Percentiles rank a stretch among this genome's conserved stretches.
Conservation (phyloP, 2,329 filamentous ascomycete species). For the Colletotrichum orchidophilum region DNA sequence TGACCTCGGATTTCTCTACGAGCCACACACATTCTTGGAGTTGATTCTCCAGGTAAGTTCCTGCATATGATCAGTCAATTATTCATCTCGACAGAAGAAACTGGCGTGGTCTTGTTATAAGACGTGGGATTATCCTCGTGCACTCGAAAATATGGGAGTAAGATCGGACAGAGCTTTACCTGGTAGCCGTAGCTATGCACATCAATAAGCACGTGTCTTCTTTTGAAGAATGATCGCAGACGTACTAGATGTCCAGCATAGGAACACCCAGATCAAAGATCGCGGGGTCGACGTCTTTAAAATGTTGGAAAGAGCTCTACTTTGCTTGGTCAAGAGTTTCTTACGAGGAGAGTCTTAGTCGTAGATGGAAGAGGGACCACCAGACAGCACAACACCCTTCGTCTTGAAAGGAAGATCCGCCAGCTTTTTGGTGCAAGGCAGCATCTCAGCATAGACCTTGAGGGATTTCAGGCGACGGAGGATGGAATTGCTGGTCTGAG, state of each 20-base stretch:
- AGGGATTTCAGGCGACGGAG: slow-evolving; percentile 79
- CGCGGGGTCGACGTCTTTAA: slow-evolving; percentile 75
- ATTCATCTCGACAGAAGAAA: background rate
- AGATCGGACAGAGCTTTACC: background rate
- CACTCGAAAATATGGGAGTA: too few relatives aligned
- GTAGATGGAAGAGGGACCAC: slow-evolving; percentile 78
- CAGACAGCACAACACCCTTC: slow-evolving; percentile 76
- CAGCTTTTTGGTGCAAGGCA: slow-evolving; percentile 86
- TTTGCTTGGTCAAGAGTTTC: slow-evolving; percentile 17
- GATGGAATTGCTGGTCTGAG: slow-evolving; percentile 79
- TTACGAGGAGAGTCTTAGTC: slow-evolving; percentile 72
- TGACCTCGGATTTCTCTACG: slow-evolving; percentile 66
- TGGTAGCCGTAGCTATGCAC: slow-evolving; percentile 21
- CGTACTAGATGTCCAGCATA: slow-evolving; percentile 69
- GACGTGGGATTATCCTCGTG: background rate
- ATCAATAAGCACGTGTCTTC: background rate
- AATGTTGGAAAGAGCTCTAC: slow-evolving; percentile 21
- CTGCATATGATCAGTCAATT: slow-evolving; percentile 48
- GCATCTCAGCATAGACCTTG: slow-evolving; percentile 87
- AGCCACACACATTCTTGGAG: slow-evolving; percentile 71
- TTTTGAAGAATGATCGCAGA: background rate
- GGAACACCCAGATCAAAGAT: slow-evolving; percentile 79
- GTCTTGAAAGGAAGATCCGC: slow-evolving; percentile 81
- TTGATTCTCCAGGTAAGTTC: slow-evolving; percentile 75
- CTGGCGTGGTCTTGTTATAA: background rate